Base-by-base conservation (phyloP, 352 stramenopile species). In the Thraustochytrium striatum region DNA sequence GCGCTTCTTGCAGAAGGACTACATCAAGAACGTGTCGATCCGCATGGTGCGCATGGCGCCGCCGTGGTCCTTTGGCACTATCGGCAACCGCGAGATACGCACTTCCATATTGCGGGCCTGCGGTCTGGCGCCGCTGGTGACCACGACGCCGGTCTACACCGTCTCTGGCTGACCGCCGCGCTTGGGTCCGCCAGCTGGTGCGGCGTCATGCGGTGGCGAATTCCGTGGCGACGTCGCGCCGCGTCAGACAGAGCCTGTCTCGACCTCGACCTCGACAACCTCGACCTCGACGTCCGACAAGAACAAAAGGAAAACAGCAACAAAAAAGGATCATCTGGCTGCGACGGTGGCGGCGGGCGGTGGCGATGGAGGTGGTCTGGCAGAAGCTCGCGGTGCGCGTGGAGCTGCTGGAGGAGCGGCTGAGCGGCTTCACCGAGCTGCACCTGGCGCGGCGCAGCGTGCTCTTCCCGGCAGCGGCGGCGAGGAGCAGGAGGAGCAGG, bases 11-110 rank as follows among this genome's bases (percentile, higher is more conserved):
- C 80, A 86, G 72, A 88, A 89, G 39, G 90, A 94, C 81, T 94
- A 93, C 75, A 2, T 92, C 81, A 92, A 92, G 81, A 93, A 88
- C 7, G 88, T 88, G 0, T 35, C 89, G 7, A 88, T 89, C 28
- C 89, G 90, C 41, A 87, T 93, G 33, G 88, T 84, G 0, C 90
- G 90, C 55, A 92, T 93, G 57, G 90, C 87, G 19, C 90, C 90
- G 32, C 89, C 90, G 7, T 94, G 93, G 57, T 89, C 89, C 25
- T 89, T 94, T 62, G 90, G 90, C 3, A 89, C 89, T 50, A 88
- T 94, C 44, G 89, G 89, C 78, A 94, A 94, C 84, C 84, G 43
- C 28, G 39, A 82, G 41, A 72, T 82, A 9, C 58, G 50, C 33
- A 43, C 3, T 21, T 13, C 19, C 8, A 39, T 75, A 13, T 43